phyloP scores from a whole-genome alignment of 2,329 filamentous ascomycete species.

The Aureobasidium sp. region DNA sequence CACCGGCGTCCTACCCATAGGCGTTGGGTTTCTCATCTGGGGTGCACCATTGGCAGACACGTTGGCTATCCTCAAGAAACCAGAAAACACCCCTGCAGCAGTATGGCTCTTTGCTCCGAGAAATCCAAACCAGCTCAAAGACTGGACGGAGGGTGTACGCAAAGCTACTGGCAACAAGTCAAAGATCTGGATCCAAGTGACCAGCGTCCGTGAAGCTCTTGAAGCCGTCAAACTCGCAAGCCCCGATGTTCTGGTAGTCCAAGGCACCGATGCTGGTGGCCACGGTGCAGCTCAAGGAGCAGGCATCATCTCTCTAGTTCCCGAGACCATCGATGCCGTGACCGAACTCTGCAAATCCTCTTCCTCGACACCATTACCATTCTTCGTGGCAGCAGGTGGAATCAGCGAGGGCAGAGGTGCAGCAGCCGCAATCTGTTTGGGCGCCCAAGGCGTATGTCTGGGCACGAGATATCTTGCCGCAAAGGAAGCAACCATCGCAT shows the following conservation, averaged over 20 bases:
- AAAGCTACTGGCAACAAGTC: constrained; percentile 25
- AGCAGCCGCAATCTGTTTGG: constrained; percentile 45
- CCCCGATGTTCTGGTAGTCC: constrained; percentile 51
- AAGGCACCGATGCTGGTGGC: constrained; percentile 56
- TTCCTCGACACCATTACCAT: constrained; percentile 15
- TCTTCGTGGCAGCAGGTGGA: constrained; percentile 47
- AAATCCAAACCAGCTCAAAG: constrained; percentile 28
- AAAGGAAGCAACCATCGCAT: constrained; percentile 35
- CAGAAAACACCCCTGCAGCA: constrained; percentile 44
- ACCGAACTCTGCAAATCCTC: constrained; percentile 13
- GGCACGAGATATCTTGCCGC: constrained; percentile 55
- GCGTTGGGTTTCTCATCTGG: constrained; percentile 54
- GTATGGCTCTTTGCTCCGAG: constrained; percentile 59
- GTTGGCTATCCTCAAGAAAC: constrained; percentile 41
- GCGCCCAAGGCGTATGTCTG: constrained; percentile 45
- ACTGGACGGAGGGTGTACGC: constrained; percentile 25
- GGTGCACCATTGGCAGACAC: constrained; percentile 31
- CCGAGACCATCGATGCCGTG: constrained; percentile 46
- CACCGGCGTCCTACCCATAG: constrained; percentile 38
- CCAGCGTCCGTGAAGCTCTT: constrained; percentile 48
- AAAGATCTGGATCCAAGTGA: constrained; percentile 52
- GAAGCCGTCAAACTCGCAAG: constrained; percentile 36
- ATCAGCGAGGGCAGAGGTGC: constrained; percentile 47
- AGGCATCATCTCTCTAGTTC: constrained; percentile 48
- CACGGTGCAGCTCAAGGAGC: constrained; percentile 50